A percentile compares a stretch with the other conserved stretches of the same genome.
phyloP scores from a whole-genome alignment of 1,139 yeast genomes.

The Pneumocystis carinii region DNA sequence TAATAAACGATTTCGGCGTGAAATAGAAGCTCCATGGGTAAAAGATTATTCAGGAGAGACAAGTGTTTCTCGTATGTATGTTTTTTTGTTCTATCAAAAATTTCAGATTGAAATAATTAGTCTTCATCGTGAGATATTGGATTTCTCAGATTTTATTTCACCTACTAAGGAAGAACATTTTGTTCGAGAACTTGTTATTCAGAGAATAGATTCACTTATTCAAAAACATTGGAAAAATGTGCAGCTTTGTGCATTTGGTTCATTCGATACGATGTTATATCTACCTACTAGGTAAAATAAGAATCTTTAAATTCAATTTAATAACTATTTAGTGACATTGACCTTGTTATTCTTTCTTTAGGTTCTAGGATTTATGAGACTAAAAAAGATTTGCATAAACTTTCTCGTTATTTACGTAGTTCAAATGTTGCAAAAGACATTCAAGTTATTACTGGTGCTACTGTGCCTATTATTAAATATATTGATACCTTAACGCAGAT shows the following conservation, averaged over 20 bases:
- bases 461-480: conserved; percentile 91
- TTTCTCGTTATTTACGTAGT: conserved; percentile 55
- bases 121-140: conserved; percentile 76
- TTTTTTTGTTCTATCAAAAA: conserved; percentile 71
- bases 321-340: conserved; percentile 43
- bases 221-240: conserved; percentile 63
- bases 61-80: conserved; percentile 13
- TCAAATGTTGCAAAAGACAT: conserved; percentile 53
- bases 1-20: conserved; percentile 20
- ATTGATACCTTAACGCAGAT: conserved; percentile 58
- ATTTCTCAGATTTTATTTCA: conserved; percentile 73
- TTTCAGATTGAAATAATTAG: conserved; percentile 56
- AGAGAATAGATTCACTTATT: conserved; percentile 44
- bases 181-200: conserved; percentile 53
- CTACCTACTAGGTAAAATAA: conserved; percentile 58
- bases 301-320: not conserved
- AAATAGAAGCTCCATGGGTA: conserved; percentile 15
- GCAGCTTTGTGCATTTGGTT: conserved; percentile 78
- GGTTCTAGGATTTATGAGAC: conserved; percentile 44
- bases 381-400: conserved; percentile 53
- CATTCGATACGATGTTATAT: conserved; percentile 86
- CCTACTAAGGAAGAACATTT: conserved; percentile 67
- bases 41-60: conserved; percentile 14
- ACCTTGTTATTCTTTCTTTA: conserved; percentile 68
- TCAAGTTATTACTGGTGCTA: conserved; percentile 80